Conservation (phyloP, 352 stramenopile species). For the Globisporangium irregulare region DNA sequence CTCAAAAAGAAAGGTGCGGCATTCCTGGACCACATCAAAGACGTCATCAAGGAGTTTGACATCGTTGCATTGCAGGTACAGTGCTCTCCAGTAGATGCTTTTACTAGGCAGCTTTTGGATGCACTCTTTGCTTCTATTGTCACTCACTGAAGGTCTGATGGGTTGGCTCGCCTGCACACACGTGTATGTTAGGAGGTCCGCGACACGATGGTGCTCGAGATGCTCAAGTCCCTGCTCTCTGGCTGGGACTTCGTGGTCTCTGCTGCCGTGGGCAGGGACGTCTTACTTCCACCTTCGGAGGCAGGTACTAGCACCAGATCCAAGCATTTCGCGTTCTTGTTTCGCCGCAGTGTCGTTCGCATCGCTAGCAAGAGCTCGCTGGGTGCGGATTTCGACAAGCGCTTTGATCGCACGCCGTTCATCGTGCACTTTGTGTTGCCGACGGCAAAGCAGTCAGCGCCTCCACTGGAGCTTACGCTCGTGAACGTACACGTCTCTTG, state of each 20-base stretch:
- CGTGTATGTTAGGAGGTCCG: conserved; percentile 39
- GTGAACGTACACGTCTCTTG: conserved; percentile 61
- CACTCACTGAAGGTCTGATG: neutral
- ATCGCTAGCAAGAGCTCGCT: conserved; percentile 28
- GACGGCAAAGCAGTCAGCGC: conserved; percentile 12
- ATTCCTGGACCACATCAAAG: conserved; percentile 43
- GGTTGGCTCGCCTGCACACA: neutral
- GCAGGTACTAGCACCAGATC: conserved; percentile 11
- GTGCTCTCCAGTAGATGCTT: no score
- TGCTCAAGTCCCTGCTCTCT: conserved; percentile 47
- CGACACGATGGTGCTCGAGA: conserved; percentile 58
- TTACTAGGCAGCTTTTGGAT: no score
- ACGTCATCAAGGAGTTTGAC: conserved; percentile 57
- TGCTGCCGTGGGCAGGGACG: conserved; percentile 25
- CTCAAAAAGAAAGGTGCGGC: conserved; percentile 41
- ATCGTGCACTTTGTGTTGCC: conserved; percentile 38
- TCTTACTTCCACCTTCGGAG: neutral
- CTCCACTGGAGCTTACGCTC: conserved; percentile 32
- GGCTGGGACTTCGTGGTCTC: conserved; percentile 65
- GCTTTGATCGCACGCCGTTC: conserved; percentile 40
- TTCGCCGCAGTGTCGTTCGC: conserved; percentile 28
- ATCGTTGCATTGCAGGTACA: conserved; percentile 52
- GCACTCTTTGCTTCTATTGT: no score
- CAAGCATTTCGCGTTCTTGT: conserved; percentile 62
- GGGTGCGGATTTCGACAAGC: conserved; percentile 7